Evolutionary conservation across 768 basidiomycete genomes (phyloP).

Genomic region (Coprinopsis marcescibilis): DNA sequence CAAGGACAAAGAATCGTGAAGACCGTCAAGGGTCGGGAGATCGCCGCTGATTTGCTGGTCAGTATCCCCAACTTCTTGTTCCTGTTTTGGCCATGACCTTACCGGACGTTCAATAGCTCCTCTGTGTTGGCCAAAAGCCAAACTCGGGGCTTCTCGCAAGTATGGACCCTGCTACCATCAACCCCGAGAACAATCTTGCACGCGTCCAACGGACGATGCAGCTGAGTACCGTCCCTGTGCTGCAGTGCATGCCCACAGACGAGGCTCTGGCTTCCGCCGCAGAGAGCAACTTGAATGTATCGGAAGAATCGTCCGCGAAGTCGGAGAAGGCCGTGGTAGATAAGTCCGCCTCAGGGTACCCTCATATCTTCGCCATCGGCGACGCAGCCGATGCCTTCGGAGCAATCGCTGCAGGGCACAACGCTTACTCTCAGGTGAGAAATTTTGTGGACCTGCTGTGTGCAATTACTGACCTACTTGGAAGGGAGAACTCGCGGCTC

Average conservation of each 20-base stretch:
- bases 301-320: slow-evolving; percentile 7
- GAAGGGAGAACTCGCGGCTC: slow-evolving; percentile 44
- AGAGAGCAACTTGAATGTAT: slow-evolving; percentile 17
- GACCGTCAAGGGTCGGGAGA: slow-evolving; percentile 43
- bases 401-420: slow-evolving; percentile 56
- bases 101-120: slow-evolving; percentile 29
- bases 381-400: slow-evolving; percentile 63
- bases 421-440: slow-evolving; percentile 42
- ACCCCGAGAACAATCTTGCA: slow-evolving; percentile 31
- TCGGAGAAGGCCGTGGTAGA: neutral
- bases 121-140: slow-evolving; percentile 58
- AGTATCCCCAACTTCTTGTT: slow-evolving; percentile 13
- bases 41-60: slow-evolving; percentile 50
- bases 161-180: slow-evolving; percentile 37
- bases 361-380: slow-evolving; percentile 56
- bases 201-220: slow-evolving; percentile 50
- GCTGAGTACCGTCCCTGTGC: slow-evolving; percentile 25
- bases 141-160: slow-evolving; percentile 43
- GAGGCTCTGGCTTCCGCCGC: slow-evolving; percentile 14
- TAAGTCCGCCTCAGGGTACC: slow-evolving; percentile 30
- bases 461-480: neutral
- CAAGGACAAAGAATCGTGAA: slow-evolving; percentile 31
- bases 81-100: neutral
- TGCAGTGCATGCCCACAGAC: neutral
- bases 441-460: neutral